Evolutionary conservation across 805 yeast genomes (phyloP), one percentile per base, ranked within the genome.

Genomic region (Saccharomyces jurei): DNA sequence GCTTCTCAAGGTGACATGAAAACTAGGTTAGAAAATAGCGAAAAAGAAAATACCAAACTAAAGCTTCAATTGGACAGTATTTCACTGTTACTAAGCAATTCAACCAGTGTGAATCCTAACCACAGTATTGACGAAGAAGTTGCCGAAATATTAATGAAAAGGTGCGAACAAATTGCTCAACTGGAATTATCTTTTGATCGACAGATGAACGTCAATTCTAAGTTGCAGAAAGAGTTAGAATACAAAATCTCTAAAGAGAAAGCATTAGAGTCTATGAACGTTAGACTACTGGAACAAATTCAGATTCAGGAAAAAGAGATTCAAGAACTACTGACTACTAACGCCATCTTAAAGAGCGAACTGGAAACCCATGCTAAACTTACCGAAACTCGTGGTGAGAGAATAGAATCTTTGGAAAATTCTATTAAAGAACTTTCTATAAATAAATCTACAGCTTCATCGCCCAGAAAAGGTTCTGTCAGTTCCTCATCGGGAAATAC

Each of bases 251-350:
- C 56, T 1, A 65, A 56, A 27, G 58, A 54, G 10, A 30, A 51
- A 47, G 54, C 59, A 22, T 50, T 61, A 44, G 64, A 63, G 48
- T 50, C 58, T 2, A 60, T 64, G 65, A 65, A 65, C 55, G n/a
- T 50, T 14, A 62, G 57, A 46, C 55, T 65, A 25, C 36, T 64
- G 41, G 60, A 60, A 11, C 64, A 62, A 53, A 55, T 63, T 26
- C 56, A 61, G 9, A 32, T 48, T 3, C 58, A 64, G 28, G 67
- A 64, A 49, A 44, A 54, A 36, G 58, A 64, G 14, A 53, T 65
- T 21, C 54, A 56, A 49, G 54, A 54, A 2, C 47, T 63, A 10
- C 47, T 63, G 4, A 52, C 56, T 2, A 41, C 58, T 6, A 63
- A 62, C 41, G 53, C 60, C 2, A 30, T 52, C 10, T 50, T 63